A percentile compares a stretch with the other conserved stretches of the same genome.
phyloP scores from a whole-genome alignment of 768 basidiomycete genomes.

The Podaxis carcinomalis region DNA sequence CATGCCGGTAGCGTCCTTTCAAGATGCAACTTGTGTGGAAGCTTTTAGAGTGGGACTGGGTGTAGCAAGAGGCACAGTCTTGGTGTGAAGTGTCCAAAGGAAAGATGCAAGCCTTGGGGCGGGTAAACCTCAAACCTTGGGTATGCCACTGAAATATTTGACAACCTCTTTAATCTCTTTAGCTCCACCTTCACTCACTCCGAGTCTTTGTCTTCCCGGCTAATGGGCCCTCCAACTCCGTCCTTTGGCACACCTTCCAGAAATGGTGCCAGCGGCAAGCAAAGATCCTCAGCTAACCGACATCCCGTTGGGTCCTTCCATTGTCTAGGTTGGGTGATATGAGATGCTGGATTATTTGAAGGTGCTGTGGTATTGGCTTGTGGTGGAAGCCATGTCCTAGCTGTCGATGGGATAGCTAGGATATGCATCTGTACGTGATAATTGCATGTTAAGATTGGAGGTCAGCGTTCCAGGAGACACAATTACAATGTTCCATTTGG shows the following conservation, averaged over 20 bases:
- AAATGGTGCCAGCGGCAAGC: constrained; percentile 22
- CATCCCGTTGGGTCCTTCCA: constrained; percentile 31
- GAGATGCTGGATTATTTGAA: constrained; percentile 30
- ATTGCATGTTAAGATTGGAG: not conserved
- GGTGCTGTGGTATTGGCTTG: not conserved
- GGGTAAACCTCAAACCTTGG: not conserved
- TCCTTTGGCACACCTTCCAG: constrained; percentile 29
- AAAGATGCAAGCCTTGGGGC: not conserved
- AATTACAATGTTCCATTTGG: no score
- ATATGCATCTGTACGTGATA: not conserved
- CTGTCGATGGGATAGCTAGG: not conserved
- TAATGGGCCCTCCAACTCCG: constrained; percentile 26
- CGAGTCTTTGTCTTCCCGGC: constrained; percentile 40
- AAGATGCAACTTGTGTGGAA: constrained; percentile 35
- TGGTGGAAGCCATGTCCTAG: not conserved
- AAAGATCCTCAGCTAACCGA: constrained; percentile 28
- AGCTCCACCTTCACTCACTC: constrained; percentile 35
- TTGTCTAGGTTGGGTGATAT: constrained; percentile 30
- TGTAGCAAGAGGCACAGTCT: constrained; percentile 40
- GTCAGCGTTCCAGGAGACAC: no score
- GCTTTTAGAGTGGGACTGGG: constrained; percentile 26
- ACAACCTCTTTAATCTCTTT: constrained; percentile 33
- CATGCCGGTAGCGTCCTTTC: constrained; percentile 16
- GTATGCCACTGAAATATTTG: constrained; percentile 3
- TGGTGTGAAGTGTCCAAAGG: not conserved